Conservation (phyloP, 1,284 basidiomycete species). For the Fomitiporia mediterranea region DNA sequence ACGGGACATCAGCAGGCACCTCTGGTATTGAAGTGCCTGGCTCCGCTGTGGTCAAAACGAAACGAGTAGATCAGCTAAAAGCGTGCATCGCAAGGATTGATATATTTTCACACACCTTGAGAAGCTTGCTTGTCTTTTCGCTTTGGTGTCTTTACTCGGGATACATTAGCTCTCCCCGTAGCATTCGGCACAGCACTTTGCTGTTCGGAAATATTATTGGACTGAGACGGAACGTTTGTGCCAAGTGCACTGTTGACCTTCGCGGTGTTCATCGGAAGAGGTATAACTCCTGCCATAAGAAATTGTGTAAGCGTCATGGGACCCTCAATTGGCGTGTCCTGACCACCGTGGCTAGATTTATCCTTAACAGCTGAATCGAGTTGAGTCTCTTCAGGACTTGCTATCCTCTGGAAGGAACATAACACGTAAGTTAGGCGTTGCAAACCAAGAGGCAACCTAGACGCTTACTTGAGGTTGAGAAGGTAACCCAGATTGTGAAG, state of each 20-base stretch:
- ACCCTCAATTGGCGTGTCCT: too few relatives aligned
- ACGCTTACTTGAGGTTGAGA: slow-evolving; percentile 4
- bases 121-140: neutral
- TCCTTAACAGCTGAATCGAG: neutral
- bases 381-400: neutral
- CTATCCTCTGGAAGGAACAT: neutral
- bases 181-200: neutral
- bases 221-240: neutral
- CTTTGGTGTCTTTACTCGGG: neutral
- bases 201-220: neutral
- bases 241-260: neutral
- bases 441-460: neutral
- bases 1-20: too few relatives aligned
- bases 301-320: neutral
- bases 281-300: neutral
- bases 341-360: too few relatives aligned
- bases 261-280: neutral
- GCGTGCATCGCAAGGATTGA: too few relatives aligned
- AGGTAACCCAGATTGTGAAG: neutral
- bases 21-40: too few relatives aligned
- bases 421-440: neutral
- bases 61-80: too few relatives aligned
- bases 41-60: too few relatives aligned
- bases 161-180: neutral
- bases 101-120: too few relatives aligned